These are phyloP conservation scores for Sechiopsis laciniata DNA, from an alignment of 306 rosid genomes.

Conservation along the genomic window DNA sequence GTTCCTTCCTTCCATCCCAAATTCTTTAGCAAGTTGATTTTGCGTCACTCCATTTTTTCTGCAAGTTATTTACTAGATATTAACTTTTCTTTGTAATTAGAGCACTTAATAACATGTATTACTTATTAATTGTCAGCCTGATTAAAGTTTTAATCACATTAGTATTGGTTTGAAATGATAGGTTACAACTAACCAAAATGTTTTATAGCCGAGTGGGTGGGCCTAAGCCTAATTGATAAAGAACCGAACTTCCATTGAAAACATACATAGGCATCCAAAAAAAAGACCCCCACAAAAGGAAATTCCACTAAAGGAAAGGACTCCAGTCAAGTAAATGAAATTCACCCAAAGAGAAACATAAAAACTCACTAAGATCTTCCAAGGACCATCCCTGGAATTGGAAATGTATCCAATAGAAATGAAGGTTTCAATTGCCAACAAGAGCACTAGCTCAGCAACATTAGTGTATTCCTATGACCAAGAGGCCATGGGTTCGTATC, in stretches of 20 bases:
- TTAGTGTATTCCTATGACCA: no score
- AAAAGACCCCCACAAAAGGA: background rate
- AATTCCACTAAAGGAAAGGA: background rate
- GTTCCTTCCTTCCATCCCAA: conserved; percentile 55
- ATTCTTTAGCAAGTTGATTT: conserved; percentile 55
- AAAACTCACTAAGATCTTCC: background rate
- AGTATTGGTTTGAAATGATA: background rate
- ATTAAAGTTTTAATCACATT: no score
- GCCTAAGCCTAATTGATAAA: background rate
- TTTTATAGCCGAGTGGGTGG: background rate
- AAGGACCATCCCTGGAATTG: background rate
- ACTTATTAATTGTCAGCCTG: background rate
- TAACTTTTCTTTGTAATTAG: conserved; percentile 16
- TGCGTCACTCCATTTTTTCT: conserved; percentile 70
- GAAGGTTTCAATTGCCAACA: no score
- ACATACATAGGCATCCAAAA: no score
- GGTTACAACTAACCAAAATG: background rate
- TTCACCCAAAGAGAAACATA: no score
- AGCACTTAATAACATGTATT: background rate
- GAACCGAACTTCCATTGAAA: background rate
- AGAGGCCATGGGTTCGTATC: no score
- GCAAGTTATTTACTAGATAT: conserved; percentile 16
- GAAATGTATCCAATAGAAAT: background rate
- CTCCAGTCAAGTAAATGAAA: no score
- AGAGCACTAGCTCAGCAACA: no score